Conservation (phyloP, 2,329 filamentous ascomycete species). For the Pseudogymnoascus sp. region DNA sequence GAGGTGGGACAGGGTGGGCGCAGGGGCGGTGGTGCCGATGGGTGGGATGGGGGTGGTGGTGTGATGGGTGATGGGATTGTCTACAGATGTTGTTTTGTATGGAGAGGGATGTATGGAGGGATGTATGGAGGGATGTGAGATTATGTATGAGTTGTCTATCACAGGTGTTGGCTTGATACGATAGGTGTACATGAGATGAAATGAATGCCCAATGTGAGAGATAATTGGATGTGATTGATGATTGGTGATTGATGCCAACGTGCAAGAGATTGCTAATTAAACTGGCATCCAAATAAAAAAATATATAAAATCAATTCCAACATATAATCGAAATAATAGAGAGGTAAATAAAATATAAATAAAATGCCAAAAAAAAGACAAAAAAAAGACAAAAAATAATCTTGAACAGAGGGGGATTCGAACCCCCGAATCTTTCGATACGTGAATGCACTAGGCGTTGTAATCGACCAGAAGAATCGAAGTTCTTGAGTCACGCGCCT, state of each 20-base stretch:
- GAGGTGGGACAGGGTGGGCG: background rate
- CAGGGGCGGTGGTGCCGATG: background rate
- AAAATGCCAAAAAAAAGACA: background rate
- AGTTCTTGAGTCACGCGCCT: constrained; percentile 9
- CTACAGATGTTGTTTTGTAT: background rate
- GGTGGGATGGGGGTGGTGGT: background rate
- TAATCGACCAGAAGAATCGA: constrained; percentile 2
- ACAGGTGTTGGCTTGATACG: background rate
- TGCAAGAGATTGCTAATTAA: background rate
- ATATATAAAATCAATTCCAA: background rate
- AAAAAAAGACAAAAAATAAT: background rate
- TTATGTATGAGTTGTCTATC: background rate
- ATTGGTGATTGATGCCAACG: background rate
- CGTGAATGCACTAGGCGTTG: constrained; percentile 1
- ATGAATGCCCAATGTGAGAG: background rate
- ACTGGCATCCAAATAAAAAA: background rate
- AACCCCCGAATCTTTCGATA: constrained; percentile 9
- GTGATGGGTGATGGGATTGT: background rate
- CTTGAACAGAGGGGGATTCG: constrained; percentile 8
- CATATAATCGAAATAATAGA: background rate
- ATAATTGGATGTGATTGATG: background rate
- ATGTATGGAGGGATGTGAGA: too few species aligned
- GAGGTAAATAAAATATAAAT: background rate
- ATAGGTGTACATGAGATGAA: background rate
- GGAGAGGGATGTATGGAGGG: background rate